These are phyloP conservation scores for Starmerella etchellsii DNA, from an alignment of 805 yeast species.

Conservation along the genomic window DNA sequence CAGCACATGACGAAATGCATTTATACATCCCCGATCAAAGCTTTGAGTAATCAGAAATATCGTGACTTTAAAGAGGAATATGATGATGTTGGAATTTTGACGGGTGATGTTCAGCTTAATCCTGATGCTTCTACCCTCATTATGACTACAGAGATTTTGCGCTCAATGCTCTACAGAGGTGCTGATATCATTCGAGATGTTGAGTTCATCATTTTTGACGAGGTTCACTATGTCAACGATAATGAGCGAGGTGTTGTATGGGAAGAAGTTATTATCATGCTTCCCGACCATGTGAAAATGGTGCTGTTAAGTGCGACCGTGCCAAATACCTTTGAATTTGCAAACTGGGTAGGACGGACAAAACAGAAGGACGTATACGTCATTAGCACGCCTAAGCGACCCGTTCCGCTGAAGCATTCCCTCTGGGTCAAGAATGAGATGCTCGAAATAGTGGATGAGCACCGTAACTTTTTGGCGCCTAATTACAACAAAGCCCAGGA, in stretches of 20 bases:
- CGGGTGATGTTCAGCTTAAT: slow-evolving; percentile 96
- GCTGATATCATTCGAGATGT: slow-evolving; percentile 94
- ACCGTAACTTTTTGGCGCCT: slow-evolving; percentile 51
- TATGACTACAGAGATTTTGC: slow-evolving; percentile 93
- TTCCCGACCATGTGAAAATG: slow-evolving; percentile 91
- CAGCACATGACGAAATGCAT: slow-evolving; percentile 94
- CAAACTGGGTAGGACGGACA: slow-evolving; percentile 97
- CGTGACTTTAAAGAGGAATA: slow-evolving; percentile 74
- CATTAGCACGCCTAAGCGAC: slow-evolving; percentile 90
- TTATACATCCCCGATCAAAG: slow-evolving; percentile 91
- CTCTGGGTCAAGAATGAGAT: slow-evolving; percentile 70
- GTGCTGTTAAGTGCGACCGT: slow-evolving; percentile 91
- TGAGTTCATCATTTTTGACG: slow-evolving; percentile 94
- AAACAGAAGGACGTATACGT: slow-evolving; percentile 93
- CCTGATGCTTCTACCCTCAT: slow-evolving; percentile 92
- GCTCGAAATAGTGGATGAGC: slow-evolving; percentile 60
- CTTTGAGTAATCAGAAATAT: slow-evolving; percentile 78
- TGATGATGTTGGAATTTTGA: slow-evolving; percentile 81
- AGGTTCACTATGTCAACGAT: slow-evolving; percentile 95
- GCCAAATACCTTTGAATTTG: slow-evolving; percentile 96
- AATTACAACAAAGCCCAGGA: slow-evolving; percentile 34
- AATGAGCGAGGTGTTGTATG: slow-evolving; percentile 96
- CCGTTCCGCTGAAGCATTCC: slow-evolving; percentile 82
- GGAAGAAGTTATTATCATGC: slow-evolving; percentile 97
- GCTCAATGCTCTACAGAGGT: slow-evolving; percentile 93